Evolutionary conservation across 73 alveolate genomes (phyloP), one percentile per base, ranked within the genome.

Genomic region (Paramecium bursaria): DNA sequence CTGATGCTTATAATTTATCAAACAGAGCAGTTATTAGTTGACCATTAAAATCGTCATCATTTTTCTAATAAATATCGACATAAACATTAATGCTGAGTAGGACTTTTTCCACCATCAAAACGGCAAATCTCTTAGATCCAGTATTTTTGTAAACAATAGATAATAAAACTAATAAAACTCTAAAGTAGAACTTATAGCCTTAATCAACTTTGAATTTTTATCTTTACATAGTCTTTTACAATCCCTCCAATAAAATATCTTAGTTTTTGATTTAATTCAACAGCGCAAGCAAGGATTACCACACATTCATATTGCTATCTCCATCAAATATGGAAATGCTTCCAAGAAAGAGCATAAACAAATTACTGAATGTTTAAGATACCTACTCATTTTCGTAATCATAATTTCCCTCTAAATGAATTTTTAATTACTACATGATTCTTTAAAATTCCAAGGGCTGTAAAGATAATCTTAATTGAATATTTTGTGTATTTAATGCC

Each of bases 1-100:
- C 82, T 11, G 33, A 25, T 4, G 26, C 27, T 31, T 14, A 47
- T 42, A 67, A 10, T 67, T 67, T 67, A 25, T 42, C 55, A 10
- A 35, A 25, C 27, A 67, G 44, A 2, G 82, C 26, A 39, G 33
- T 19, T 67, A 67, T 67, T 14, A 67, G 11, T 19, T 31, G 21
- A 67, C 33, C 7, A 39, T 67, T 67, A 10, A 67, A 67, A 17
- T 67, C 82, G 7, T 33, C 60, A 67, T 67, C 82, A 21, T 53
- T 67, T 67, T 67, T 67, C 21, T 67, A 67, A 21, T 67, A 67
- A 7, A 67, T 67, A 42, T 67, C 55, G 3, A 67, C 19, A 42
- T 67, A 67, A 2, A 67, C 82, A 39, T 57, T 57, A 15, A 67
- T 21, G 27, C 50, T 25, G 7, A 67, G 19, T 42, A 67, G 17